These are phyloP conservation scores for Basidiobolus meristosporus DNA, from an alignment of 371 early-diverging fungal genomes.

Conservation along the genomic window DNA sequence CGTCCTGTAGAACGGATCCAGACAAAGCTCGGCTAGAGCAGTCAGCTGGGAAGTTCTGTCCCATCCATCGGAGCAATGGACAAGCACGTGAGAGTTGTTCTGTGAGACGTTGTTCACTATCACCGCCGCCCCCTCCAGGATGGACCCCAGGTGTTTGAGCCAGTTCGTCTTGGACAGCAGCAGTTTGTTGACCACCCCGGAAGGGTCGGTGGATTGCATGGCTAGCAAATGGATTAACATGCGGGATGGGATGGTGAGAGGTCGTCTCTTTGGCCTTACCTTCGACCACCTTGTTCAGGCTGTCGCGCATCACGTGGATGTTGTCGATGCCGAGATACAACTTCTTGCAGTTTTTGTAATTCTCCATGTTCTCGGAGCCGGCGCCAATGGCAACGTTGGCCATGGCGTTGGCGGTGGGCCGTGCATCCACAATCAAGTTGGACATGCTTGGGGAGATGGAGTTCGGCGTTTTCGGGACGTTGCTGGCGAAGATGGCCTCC, in stretches of 20 bases:
- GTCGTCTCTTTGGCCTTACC: conserved; percentile 17
- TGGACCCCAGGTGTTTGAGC: conserved; percentile 65
- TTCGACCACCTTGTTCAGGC: conserved; percentile 62
- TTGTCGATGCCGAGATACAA: conserved; percentile 86
- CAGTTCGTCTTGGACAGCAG: conserved; percentile 55
- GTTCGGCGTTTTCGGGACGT: conserved; percentile 16
- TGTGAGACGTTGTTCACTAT: conserved; percentile 72
- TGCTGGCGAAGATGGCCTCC: conserved; percentile 64
- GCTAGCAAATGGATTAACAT: conserved; percentile 8
- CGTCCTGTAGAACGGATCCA: conserved; percentile 91
- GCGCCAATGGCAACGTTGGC: conserved; percentile 88
- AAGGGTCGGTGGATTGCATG: conserved; percentile 26
- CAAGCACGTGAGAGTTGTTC: conserved; percentile 65
- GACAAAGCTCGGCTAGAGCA: conserved; percentile 68
- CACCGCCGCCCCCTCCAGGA: conserved; percentile 58
- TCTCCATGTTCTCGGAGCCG: conserved; percentile 84
- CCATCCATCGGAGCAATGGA: conserved; percentile 99
- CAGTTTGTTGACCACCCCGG: conserved; percentile 22
- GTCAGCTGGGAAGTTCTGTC: conserved; percentile 92
- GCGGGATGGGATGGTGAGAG: not conserved
- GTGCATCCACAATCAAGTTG: conserved; percentile 84
- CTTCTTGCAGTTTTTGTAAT: conserved; percentile 74
- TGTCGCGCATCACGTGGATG: conserved; percentile 92
- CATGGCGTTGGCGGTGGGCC: conserved; percentile 85
- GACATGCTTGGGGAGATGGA: conserved; percentile 20